Evolutionary conservation across 148 eudicot species (phyloP).

Genomic region (Camellia japonica): DNA sequence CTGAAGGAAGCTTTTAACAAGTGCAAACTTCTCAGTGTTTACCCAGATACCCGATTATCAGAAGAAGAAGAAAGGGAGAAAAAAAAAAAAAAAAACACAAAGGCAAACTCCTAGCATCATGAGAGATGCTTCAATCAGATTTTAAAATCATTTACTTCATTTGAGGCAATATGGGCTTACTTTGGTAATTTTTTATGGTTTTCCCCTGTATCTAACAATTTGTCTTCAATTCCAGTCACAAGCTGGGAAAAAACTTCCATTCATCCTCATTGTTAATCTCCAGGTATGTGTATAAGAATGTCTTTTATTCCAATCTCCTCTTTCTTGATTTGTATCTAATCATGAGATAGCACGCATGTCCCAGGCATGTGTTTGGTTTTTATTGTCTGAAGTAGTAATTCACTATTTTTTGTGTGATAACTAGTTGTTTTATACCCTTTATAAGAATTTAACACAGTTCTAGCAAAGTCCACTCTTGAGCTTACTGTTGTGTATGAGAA

Average conservation of each 20-base stretch:
- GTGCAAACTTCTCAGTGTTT: neutral
- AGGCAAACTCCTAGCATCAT: too few species aligned
- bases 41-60: too few species aligned
- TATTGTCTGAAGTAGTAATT: neutral
- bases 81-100: too few species aligned
- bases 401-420: neutral
- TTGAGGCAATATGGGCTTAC: neutral
- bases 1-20: neutral
- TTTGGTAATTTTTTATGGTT: neutral
- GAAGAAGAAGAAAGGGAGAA: too few species aligned
- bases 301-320: neutral
- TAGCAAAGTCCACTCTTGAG: neutral
- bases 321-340: neutral
- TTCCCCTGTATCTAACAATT: neutral
- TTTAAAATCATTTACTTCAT: neutral
- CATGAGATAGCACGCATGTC: neutral
- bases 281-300: conserved; percentile 45
- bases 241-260: conserved; percentile 88
- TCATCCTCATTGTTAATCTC: conserved; percentile 80
- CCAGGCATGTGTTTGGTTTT: neutral
- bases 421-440: neutral
- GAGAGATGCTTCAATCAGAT: neutral
- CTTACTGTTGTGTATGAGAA: neutral
- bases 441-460: neutral
- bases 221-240: conserved; percentile 61